phyloP scores from a whole-genome alignment of 2,329 filamentous ascomycete genomes.

The Sodiomyces alkalinus region DNA sequence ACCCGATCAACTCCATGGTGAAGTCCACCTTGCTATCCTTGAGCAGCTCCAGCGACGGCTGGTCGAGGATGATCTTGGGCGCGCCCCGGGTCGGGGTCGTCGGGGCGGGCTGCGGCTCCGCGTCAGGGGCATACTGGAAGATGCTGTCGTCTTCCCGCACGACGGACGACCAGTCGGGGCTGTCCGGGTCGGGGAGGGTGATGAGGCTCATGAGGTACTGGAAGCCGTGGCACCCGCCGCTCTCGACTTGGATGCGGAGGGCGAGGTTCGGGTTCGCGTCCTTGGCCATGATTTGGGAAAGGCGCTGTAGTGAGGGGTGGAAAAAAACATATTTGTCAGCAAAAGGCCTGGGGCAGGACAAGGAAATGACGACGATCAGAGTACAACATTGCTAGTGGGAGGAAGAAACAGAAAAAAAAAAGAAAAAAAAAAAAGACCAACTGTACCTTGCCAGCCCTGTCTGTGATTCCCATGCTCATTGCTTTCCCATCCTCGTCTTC shows the following conservation, averaged over 20 bases:
- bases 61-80: constrained; percentile 80
- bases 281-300: constrained; percentile 60
- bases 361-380: background rate
- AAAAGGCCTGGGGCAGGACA: no score
- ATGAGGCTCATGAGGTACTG: constrained; percentile 91
- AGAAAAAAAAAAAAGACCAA: background rate
- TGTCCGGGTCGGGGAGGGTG: constrained; percentile 30
- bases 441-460: constrained; percentile 60
- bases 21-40: constrained; percentile 94
- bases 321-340: constrained; percentile 4
- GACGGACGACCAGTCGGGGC: constrained; percentile 14
- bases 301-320: no score
- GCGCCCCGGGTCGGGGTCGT: constrained; percentile 15
- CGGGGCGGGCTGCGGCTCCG: constrained; percentile 11
- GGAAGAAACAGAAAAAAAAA: no score
- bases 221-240: constrained; percentile 92
- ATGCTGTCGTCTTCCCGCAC: constrained; percentile 69
- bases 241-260: constrained; percentile 83
- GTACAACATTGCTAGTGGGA: no score
- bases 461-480: constrained; percentile 71
- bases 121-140: constrained; percentile 48
- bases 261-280: constrained; percentile 65
- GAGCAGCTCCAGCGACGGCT: constrained; percentile 71
- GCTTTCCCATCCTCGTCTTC: constrained; percentile 72
- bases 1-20: constrained; percentile 79